Evolutionary conservation across 208 protist species (phyloP).

Genomic region (Acanthamoeba sp.): DNA sequence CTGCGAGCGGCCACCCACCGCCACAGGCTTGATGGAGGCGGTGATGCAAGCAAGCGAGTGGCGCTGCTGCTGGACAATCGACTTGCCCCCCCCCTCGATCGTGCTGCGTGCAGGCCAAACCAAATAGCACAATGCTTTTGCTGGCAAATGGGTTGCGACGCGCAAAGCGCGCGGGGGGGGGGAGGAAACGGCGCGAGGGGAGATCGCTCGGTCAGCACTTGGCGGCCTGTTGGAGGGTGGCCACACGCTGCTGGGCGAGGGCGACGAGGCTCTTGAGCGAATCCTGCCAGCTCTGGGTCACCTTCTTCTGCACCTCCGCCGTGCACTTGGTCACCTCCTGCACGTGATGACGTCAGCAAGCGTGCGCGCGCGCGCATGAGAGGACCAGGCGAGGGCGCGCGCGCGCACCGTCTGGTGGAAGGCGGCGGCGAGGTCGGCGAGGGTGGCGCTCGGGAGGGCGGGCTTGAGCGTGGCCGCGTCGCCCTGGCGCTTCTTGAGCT

Average conservation of each 20-base stretch:
- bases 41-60: no score
- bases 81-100: no score
- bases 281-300: slow-evolving; percentile 31
- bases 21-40: no score
- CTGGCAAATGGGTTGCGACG: no score
- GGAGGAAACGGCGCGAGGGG: no score
- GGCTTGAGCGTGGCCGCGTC: slow-evolving; percentile 22
- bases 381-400: background rate
- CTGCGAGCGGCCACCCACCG: no score
- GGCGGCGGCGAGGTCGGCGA: background rate
- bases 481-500: slow-evolving; percentile 25
- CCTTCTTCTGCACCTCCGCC: background rate
- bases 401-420: background rate
- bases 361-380: background rate
- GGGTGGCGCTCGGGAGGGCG: background rate
- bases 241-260: background rate
- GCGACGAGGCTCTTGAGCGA: slow-evolving; percentile 1
- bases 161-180: no score
- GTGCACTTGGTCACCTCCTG: background rate
- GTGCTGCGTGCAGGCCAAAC: no score
- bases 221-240: background rate
- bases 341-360: background rate
- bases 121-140: no score
- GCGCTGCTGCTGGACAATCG: no score
- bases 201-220: no score